These are phyloP conservation scores for Plasmodium berghei DNA, from an alignment of 169 alveolate species.

Conservation along the genomic window DNA sequence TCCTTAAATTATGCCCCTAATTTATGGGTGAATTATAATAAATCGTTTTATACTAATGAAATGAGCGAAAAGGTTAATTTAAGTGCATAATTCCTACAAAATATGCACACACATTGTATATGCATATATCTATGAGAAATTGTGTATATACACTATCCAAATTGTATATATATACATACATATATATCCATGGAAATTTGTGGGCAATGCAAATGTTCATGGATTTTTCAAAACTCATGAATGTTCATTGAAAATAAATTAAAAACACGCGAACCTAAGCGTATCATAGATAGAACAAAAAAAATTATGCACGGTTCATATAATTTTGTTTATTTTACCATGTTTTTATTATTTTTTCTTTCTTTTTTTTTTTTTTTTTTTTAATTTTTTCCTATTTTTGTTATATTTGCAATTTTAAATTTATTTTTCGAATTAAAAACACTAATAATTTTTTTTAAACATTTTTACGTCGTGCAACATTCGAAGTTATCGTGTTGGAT, in stretches of 20 bases:
- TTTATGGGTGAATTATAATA: conserved; percentile 61
- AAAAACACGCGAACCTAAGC: too few species aligned
- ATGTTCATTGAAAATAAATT: too few species aligned
- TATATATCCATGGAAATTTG: background rate
- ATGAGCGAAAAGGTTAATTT: conserved; percentile 56
- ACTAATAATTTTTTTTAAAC: too few species aligned
- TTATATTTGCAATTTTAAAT: background rate
- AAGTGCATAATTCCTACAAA: conserved; percentile 18
- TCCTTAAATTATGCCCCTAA: conserved; percentile 15
- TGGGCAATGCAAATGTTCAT: background rate
- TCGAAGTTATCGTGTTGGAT: too few species aligned
- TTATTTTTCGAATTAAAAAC: too few species aligned
- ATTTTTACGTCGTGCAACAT: too few species aligned
- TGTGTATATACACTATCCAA: background rate
- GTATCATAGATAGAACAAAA: too few species aligned
- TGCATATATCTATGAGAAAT: conserved; percentile 1
- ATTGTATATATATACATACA: conserved; percentile 2
- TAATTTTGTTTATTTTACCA: too few species aligned
- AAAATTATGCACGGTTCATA: too few species aligned
- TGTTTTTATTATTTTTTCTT: too few species aligned
- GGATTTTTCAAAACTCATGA: background rate
- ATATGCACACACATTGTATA: background rate
- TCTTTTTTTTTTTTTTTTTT: too few species aligned
- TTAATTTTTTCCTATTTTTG: background rate
- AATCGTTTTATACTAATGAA: conserved; percentile 28